Percentiles rank a stretch among this genome's conserved stretches.
Evolutionary conservation across 768 basidiomycete genomes (phyloP).

Genomic region (Lactarius deliciosus): DNA sequence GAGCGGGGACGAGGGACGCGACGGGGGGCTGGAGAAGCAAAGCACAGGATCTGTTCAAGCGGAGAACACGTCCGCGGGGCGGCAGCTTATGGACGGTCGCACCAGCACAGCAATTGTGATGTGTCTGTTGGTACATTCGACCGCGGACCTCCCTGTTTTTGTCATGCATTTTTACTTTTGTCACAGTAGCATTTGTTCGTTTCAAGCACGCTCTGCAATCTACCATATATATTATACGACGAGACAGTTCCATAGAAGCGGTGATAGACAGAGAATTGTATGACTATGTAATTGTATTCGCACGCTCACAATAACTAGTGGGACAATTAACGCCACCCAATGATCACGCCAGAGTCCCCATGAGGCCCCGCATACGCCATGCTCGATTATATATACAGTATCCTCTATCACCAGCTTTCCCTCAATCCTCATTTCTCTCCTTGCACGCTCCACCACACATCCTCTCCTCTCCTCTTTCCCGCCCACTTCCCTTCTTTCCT

Average conservation of each 20-base stretch:
- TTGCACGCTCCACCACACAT: neutral
- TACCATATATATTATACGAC: neutral
- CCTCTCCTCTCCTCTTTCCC: neutral
- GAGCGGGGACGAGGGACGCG: constrained; percentile 1
- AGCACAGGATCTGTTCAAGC: constrained; percentile 18
- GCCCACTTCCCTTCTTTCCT: neutral
- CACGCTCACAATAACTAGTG: neutral
- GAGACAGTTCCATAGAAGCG: neutral
- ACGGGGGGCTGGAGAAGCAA: constrained; percentile 20
- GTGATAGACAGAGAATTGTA: neutral
- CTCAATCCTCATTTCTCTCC: neutral
- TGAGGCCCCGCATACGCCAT: neutral
- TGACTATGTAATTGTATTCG: neutral
- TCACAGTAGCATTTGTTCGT: neutral
- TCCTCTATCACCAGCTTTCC: constrained; percentile 11
- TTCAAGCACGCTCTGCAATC: neutral
- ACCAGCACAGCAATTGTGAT: neutral
- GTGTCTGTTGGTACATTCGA: neutral
- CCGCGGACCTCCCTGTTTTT: neutral
- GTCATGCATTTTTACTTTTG: constrained; percentile 1
- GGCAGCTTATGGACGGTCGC: constrained; percentile 7
- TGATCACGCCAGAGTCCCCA: neutral
- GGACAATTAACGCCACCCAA: constrained; percentile 4
- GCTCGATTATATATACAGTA: constrained; percentile 18
- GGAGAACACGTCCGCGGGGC: constrained; percentile 2